Evolutionary conservation across 2,329 filamentous ascomycete genomes (phyloP).

Genomic region (Nemania serpens): DNA sequence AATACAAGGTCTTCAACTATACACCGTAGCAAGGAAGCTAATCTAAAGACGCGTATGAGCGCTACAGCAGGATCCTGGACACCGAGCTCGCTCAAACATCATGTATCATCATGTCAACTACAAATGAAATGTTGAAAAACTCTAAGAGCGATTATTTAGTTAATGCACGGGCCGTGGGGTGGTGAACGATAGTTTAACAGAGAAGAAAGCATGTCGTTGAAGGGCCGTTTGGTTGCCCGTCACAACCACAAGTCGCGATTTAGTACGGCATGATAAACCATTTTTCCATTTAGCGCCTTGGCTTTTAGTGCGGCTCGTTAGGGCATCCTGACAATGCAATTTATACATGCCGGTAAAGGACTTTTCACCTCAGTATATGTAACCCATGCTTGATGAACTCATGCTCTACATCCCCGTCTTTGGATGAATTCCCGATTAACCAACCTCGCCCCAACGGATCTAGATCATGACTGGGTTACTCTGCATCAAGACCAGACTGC

Average conservation of each 20-base stretch:
- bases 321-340: not conserved
- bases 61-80: too few species aligned
- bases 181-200: too few species aligned
- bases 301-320: conserved; percentile 1
- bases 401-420: not conserved
- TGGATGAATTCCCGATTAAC: not conserved
- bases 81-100: not conserved
- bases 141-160: too few species aligned
- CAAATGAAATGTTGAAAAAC: not conserved
- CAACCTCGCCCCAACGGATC: too few species aligned
- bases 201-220: too few species aligned
- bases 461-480: conserved; percentile 36
- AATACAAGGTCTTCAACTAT: not conserved
- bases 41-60: too few species aligned
- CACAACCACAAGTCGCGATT: too few species aligned
- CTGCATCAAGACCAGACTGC: conserved; percentile 76
- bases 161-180: too few species aligned
- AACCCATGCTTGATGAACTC: not conserved
- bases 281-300: not conserved
- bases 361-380: not conserved
- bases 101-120: not conserved
- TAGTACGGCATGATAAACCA: too few species aligned
- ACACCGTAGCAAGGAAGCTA: not conserved
- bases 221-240: too few species aligned
- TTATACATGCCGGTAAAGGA: conserved; percentile 5